Base-by-base conservation (phyloP, 345 rosid species). In the Aurinia saxatilis region DNA sequence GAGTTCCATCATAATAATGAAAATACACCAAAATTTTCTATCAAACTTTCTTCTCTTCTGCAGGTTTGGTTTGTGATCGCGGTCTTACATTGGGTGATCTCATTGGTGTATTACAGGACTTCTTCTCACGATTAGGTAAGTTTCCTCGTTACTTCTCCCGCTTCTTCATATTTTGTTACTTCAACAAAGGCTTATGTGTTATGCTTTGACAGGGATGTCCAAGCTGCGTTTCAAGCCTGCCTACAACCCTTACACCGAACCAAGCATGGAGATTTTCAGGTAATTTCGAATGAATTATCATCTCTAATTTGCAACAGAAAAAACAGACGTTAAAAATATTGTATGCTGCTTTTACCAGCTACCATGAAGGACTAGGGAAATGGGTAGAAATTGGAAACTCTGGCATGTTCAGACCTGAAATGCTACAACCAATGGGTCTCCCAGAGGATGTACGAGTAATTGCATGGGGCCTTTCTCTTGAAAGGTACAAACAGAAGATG, bases 261-360 rank as follows among this genome's bases (percentile, higher is more conserved):
- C 99, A 17, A 90, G 96, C 79, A 90, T 93, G 96, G 96, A 90
- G 72, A 84, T 93, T 42, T 90, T 85, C 85, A 89, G 95, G 98
- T 87, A 68, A 57, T 30, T 29, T 33, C 7, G 2, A 53, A 34
- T 36, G 53, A 36, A 16, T 13, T 39, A 18, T 61, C 50, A 37
- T 45, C 12, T 29, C 50, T 30, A 36, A 46, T 10, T 16, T 17
- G 17, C 12, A 2, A 13, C 17, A 13, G 3, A 19, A 29, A 19
- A 34, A 21, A 38, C 2, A 37, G 17, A 44, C 35, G 17, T 9
- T 53, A 14, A 69, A 29, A 38, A 37, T 45, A 37, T 18, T 30
- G 23, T 62, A 44, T 54, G 19, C 5, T 47, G 31, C 23, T 57
- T 50, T 54, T 42, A 13, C 21, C 82, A 90, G 97, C 68, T 93